Evolutionary conservation across 23 red algal genomes (phyloP), one percentile per base, ranked within the genome.

Genomic region (Agarophyton chilense): DNA sequence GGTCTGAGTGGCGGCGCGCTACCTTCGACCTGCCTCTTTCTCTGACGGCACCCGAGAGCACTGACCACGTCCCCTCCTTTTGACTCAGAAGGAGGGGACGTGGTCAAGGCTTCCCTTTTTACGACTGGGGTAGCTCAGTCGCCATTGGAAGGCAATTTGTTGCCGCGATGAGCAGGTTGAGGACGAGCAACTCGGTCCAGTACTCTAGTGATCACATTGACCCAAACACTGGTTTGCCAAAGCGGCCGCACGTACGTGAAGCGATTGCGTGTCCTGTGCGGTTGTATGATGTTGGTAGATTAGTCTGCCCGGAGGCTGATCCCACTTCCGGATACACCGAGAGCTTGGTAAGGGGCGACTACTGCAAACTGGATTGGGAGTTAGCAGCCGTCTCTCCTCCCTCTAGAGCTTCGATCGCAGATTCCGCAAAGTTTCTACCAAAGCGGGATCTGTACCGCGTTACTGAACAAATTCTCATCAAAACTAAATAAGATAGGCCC

Each of bases 361-460:
- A 38, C 67, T 73, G 67, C 67, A 34, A 38, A 9, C 33, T 73
- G 14, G 67, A 73, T 40, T 39, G 67, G 14, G 67, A 73, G 33
- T 9, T 39, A 9, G 67, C 33, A 49, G 67, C 67, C 13, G 8
- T 73, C 5, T 31, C 67, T 73, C 13, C 7, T 7, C 28, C 67
- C 31, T 73, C 67, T 9, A 10, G 39, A 42, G 67, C 67, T 22
- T 10, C 18, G 8, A 73, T 31, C 18, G 67, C 67, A 32, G 67
- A 73, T 40, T 31, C 33, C n/a, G n/a, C n/a, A n/a, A n/a, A n/a
- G n/a, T n/a, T n/a, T n/a, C n/a, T n/a, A n/a, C n/a, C n/a, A n/a
- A 33, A 7, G 31, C 13, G 67, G 8, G 28, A 73, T n/a, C 35
- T 49, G 7, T 49, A 10, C 45, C 7, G 45, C 9, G 45, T 49